Evolutionary conservation across 805 yeast species (phyloP), one percentile per base, ranked within the genome.

Genomic region (Yarrowia sp.): DNA sequence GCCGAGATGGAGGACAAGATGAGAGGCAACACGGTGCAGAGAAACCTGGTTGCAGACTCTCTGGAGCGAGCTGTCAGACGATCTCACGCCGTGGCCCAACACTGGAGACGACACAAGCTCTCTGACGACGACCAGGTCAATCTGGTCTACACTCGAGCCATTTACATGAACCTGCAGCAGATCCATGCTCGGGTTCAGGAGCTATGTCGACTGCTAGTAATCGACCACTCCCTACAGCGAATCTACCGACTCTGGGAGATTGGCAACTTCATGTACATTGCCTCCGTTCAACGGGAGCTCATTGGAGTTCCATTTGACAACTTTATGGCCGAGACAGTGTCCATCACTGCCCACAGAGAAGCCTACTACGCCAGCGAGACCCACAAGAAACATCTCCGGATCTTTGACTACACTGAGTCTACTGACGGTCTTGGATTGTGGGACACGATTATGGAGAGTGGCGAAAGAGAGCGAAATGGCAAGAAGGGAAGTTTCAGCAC

Each of bases 221-320:
- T 33, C 4, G 46, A 38, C 4, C 17, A 22, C 12, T 6, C 61
- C 1, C 35, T 17, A 4, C 61, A 54, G 26, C 21, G 61, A 12
- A n/a, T 36, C 19, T 54, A 54, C 61, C 35, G 61, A 26, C 46
- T 54, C 11, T 54, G 61, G 61, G 46, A 54, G 33, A 38, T 54
- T 26, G 61, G 61, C 12, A 54, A 38, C 35, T 36, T 54, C 61
- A 38, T 54, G 61, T 38, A 38, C 61, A 38, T 36, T 17, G 32
- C 46, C 14, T 36, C 61, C 17, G 24, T 17, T 21, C 46, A 54
- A 17, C 22, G 46, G 12, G 61, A 54, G 17, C 44, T 54, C 19
- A 54, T 54, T 19, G 61, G 61, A 4, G 61, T 54, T 4, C 61
- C 61, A 4, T 54, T 54, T n/a, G 40, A 54, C 61, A 54, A 54